Conservation (phyloP, 2,329 filamentous ascomycete species). For the Cladosporium sp. region DNA sequence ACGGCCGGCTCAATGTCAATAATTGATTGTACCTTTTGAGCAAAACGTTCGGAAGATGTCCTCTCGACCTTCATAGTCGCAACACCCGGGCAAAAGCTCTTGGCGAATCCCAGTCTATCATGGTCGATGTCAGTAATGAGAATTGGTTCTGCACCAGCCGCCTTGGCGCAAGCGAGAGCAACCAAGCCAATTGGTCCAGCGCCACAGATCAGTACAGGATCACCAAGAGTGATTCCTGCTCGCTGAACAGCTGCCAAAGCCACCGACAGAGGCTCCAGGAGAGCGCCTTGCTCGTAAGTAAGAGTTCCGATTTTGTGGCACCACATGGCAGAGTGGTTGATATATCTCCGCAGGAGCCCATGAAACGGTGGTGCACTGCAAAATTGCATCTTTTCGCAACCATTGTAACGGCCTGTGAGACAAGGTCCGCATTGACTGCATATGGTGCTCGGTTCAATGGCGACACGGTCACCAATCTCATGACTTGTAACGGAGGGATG, state of each 20-base stretch:
- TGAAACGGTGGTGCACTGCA: slow-evolving; percentile 85
- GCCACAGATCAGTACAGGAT: slow-evolving; percentile 84
- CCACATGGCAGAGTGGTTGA: slow-evolving; percentile 92
- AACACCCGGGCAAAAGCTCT: slow-evolving; percentile 73
- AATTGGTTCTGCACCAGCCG: slow-evolving; percentile 84
- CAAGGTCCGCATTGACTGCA: slow-evolving; percentile 89
- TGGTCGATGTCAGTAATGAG: slow-evolving; percentile 95
- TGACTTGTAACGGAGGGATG: slow-evolving; percentile 75
- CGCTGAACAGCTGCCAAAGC: slow-evolving; percentile 84
- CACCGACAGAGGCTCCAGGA: slow-evolving; percentile 87
- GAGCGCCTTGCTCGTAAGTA: slow-evolving; percentile 84
- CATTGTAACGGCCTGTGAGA: slow-evolving; percentile 90
- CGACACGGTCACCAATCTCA: slow-evolving; percentile 83
- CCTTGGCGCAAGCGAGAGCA: slow-evolving; percentile 76
- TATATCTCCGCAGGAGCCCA: slow-evolving; percentile 83
- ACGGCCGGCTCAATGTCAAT: slow-evolving; percentile 77
- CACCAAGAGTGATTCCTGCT: slow-evolving; percentile 74
- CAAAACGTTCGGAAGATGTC: slow-evolving; percentile 66
- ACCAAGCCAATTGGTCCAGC: slow-evolving; percentile 93
- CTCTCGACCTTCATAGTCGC: slow-evolving; percentile 73
- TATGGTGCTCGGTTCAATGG: slow-evolving; percentile 90
- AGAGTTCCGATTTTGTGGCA: slow-evolving; percentile 95
- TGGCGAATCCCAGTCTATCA: slow-evolving; percentile 77
- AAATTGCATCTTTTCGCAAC: slow-evolving; percentile 81
- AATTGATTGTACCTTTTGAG: slow-evolving; percentile 62